Percentiles rank a stretch among this genome's conserved stretches.
phyloP scores from a whole-genome alignment of 73 alveolate genomes.

The Paramecium pentaurelia region DNA sequence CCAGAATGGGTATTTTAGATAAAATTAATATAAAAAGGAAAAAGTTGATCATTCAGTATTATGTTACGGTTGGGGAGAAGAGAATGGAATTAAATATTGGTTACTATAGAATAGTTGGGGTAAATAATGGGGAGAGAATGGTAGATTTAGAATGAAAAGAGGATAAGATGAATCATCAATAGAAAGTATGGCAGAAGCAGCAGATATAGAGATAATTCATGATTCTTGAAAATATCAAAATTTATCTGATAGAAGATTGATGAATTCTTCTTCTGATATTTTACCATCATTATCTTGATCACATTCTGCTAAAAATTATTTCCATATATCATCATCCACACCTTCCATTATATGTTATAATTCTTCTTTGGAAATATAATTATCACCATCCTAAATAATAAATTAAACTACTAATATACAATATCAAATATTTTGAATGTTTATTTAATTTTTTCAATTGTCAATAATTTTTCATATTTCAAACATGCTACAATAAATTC shows the following conservation, averaged over 20 bases:
- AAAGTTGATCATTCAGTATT: slow-evolving; percentile 61
- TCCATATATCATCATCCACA: slow-evolving; percentile 54
- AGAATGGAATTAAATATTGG: slow-evolving; percentile 56
- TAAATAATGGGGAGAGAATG: slow-evolving; percentile 59
- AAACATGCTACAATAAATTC: slow-evolving; percentile 62
- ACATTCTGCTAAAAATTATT: slow-evolving; percentile 45
- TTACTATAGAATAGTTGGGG: slow-evolving; percentile 58
- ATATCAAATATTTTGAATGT: slow-evolving; percentile 62
- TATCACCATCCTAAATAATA: slow-evolving; percentile 48
- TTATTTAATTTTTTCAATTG: slow-evolving; percentile 46
- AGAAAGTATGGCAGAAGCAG: slow-evolving; percentile 29
- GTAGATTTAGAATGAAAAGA: slow-evolving; percentile 60
- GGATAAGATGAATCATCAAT: slow-evolving; percentile 57
- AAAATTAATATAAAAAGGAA: not conserved
- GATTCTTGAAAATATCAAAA: slow-evolving; percentile 25
- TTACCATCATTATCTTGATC: slow-evolving; percentile 58
- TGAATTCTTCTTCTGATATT: slow-evolving; percentile 49
- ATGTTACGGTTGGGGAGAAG: slow-evolving; percentile 67
- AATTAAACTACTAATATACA: not conserved
- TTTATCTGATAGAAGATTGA: slow-evolving; percentile 19
- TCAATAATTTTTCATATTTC: slow-evolving; percentile 14
- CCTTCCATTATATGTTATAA: slow-evolving; percentile 52
- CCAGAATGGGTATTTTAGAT: slow-evolving; percentile 50
- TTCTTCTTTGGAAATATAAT: slow-evolving; percentile 49
- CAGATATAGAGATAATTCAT: not conserved